Evolutionary conservation across 2,329 filamentous ascomycete species (phyloP), one percentile per base, ranked within the genome.

Genomic region (Fusarium sp.): DNA sequence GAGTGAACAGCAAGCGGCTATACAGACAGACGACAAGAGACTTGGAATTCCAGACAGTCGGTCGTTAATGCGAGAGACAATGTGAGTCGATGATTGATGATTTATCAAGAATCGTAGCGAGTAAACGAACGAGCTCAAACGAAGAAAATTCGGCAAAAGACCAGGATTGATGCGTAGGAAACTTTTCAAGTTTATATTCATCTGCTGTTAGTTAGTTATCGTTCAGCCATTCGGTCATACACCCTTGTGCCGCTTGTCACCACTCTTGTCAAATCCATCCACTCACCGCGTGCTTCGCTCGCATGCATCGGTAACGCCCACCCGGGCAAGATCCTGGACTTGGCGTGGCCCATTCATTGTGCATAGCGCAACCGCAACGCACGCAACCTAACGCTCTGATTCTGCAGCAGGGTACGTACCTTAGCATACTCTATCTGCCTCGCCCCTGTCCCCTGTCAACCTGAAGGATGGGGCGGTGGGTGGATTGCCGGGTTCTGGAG

Each of bases 181-280:
- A 53, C 47, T 55, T 66, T 69, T 28, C 60, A 65, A 57, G 66
- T 66, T 70, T 69, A 69, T 69, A 69, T 45, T 31, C 45, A 38
- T 38, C 47, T 30, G 47, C 5, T 23, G 23, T 23, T 16, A 50
- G 47, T 49, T 34, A 47, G 26, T 50, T 50, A 46, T 30, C 42
- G 41, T 46, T 40, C 47, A 62, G 52, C 61, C 65, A 68, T 69
- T 68, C 45, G 30, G 54, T 54, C 46, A 55, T 57, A 54, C 46
- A 65, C 44, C 46, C 65, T 62, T 51, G 60, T 64, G 28, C 38
- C 16, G 36, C 59, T 41, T 64, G 45, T 67, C 58, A 67, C 57
- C 62, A 52, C 36, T 69, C 56, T 36, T 42, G 56, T 62, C 61
- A 31, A 47, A 33, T 23, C 51, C 40, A 50, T 62, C 66, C 66